A percentile compares a stretch with the other conserved stretches of the same genome.
phyloP scores from a whole-genome alignment of 164 flowering plant species.

The Vitis cinerea region DNA sequence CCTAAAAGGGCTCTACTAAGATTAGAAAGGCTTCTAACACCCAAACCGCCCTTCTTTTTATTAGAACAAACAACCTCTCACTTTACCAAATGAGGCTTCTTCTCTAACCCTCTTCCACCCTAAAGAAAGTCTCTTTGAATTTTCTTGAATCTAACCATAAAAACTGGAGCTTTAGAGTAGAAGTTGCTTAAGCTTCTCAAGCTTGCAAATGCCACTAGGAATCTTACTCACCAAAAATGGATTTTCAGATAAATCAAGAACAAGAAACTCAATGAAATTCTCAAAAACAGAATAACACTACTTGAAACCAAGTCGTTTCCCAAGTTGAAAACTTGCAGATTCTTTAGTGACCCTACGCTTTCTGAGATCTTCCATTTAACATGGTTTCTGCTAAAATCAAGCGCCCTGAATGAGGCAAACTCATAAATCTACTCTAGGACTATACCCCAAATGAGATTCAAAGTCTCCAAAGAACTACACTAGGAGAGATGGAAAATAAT shows the following conservation, averaged over 20 bases:
- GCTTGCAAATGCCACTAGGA: constrained; percentile 56
- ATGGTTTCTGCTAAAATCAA: constrained; percentile 73
- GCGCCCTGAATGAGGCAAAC: constrained; percentile 46
- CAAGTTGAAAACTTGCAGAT: constrained; percentile 64
- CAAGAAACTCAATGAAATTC: constrained; percentile 55
- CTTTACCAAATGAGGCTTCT: too few species aligned
- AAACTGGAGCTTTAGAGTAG: constrained; percentile 65
- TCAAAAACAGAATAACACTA: constrained; percentile 49
- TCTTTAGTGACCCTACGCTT: constrained; percentile 43
- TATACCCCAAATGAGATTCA: constrained; percentile 85
- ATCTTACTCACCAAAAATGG: constrained; percentile 59
- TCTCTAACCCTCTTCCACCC: too few species aligned
- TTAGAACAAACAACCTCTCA: too few species aligned
- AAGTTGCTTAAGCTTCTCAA: constrained; percentile 63
- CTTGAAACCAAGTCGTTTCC: constrained; percentile 75
- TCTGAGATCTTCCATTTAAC: constrained; percentile 68
- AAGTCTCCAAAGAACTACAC: constrained; percentile 48
- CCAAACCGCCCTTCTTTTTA: too few species aligned
- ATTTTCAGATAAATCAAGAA: constrained; percentile 77
- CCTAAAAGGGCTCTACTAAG: too few species aligned
- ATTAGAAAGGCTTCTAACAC: too few species aligned
- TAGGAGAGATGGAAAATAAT: constrained; percentile 74
- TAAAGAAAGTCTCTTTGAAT: too few species aligned
- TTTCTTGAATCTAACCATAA: constrained; percentile 47
- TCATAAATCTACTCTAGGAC: constrained; percentile 71